Conservation (phyloP, 306 rosid species). For the Acacia crassicarpa region DNA sequence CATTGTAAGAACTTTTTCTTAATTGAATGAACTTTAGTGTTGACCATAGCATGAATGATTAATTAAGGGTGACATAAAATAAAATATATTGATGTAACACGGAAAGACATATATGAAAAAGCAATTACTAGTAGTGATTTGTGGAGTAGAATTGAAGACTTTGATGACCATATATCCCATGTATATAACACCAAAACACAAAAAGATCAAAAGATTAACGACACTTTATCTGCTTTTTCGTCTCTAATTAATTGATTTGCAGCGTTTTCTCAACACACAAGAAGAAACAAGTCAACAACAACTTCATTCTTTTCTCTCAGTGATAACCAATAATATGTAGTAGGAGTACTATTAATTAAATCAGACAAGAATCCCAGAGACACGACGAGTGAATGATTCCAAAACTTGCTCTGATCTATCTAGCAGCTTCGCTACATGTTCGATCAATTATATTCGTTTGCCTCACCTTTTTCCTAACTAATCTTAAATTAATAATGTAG, state of each 20-base stretch:
- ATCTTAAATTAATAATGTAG: background rate
- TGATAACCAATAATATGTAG: background rate
- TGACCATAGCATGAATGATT: background rate
- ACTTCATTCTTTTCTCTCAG: background rate
- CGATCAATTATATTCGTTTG: background rate
- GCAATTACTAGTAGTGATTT: background rate
- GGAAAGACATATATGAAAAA: background rate
- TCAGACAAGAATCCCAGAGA: conserved; percentile 20
- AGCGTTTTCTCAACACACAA: conserved; percentile 15
- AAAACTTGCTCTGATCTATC: background rate
- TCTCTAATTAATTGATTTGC: conserved; percentile 34
- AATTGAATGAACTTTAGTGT: background rate
- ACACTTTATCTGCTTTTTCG: conserved; percentile 31
- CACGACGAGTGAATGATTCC: conserved; percentile 16
- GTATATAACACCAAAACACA: conserved; percentile 30
- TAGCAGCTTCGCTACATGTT: background rate
- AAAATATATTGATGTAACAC: background rate
- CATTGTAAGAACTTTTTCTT: background rate
- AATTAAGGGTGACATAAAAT: no score
- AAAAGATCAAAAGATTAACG: conserved; percentile 5
- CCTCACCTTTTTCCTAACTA: conserved; percentile 27
- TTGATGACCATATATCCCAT: conserved; percentile 56
- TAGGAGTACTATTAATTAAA: background rate
- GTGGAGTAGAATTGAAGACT: conserved; percentile 52
- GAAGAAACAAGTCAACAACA: conserved; percentile 13